phyloP scores from a whole-genome alignment of 768 basidiomycete species.

The Fomitopsis pulvina region DNA sequence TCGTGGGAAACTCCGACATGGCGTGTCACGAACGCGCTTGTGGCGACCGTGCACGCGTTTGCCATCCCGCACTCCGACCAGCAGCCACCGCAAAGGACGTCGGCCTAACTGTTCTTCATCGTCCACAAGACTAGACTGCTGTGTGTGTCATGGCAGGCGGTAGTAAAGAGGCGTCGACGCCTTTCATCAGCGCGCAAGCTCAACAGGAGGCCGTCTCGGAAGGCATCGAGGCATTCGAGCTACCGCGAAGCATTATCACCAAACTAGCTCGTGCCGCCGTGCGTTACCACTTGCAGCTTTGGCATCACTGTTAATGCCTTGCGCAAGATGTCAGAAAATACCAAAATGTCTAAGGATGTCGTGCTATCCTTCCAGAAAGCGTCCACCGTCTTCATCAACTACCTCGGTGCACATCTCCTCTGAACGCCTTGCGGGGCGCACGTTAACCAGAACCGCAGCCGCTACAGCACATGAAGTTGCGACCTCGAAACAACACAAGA shows the following conservation, averaged over 20 bases:
- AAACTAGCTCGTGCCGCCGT: conserved; percentile 84
- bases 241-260: conserved; percentile 77
- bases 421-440: not conserved
- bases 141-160: not conserved
- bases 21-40: no score
- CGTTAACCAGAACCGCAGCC: not conserved
- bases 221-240: conserved; percentile 84
- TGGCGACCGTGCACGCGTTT: no score
- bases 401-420: conserved; percentile 54
- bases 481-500: conserved; percentile 76
- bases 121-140: no score
- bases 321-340: conserved; percentile 77
- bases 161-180: conserved; percentile 46
- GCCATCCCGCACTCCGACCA: no score
- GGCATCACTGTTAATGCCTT: not conserved
- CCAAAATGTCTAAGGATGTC: conserved; percentile 88
- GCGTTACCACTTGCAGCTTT: not conserved
- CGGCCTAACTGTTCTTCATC: no score
- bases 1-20: no score
- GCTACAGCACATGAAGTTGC: conserved; percentile 85
- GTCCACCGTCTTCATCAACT: conserved; percentile 94
- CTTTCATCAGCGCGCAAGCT: conserved; percentile 59
- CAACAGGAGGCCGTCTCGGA: conserved; percentile 78
- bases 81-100: no score
- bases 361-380: conserved; percentile 79